A percentile compares a stretch with the other conserved stretches of the same genome.
phyloP scores from a whole-genome alignment of 2,329 filamentous ascomycete species.

The Ophiostoma sp. region DNA sequence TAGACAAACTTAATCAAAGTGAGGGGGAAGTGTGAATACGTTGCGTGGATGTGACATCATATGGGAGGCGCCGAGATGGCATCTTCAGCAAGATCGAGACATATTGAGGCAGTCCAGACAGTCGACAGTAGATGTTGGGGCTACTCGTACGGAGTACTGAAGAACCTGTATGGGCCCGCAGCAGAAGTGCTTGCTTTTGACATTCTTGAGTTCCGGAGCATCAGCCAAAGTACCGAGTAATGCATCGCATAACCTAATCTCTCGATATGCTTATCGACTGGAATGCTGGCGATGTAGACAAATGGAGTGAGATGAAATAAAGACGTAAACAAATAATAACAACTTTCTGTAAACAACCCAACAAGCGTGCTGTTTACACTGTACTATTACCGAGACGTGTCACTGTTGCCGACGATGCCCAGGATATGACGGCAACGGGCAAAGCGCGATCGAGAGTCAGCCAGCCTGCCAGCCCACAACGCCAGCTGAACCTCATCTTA shows the following conservation, averaged over 20 bases:
- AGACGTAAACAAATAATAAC: not conserved
- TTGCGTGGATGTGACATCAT: slow-evolving; percentile 9
- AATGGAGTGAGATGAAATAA: not conserved
- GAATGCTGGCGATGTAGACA: not conserved
- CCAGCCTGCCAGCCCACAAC: not conserved
- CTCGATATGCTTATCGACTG: not conserved
- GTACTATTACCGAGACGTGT: not conserved
- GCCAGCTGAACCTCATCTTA: too few species aligned
- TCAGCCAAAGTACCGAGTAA: slow-evolving; percentile 1
- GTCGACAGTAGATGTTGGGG: too few species aligned
- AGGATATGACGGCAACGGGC: not conserved
- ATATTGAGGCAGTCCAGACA: too few species aligned
- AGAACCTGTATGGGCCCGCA: not conserved
- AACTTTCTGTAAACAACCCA: too few species aligned
- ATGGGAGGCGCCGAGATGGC: not conserved
- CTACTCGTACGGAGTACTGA: not conserved
- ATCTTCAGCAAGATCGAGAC: not conserved
- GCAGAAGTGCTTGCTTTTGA: not conserved
- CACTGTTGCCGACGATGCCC: not conserved
- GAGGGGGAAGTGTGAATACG: not conserved
- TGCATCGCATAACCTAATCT: not conserved
- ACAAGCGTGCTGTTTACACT: too few species aligned
- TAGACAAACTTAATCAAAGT: not conserved
- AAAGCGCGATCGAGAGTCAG: slow-evolving; percentile 4
- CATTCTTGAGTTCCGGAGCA: not conserved